These are phyloP conservation scores for Cordyceps sp. DNA, from an alignment of 2,329 filamentous ascomycete species.

Conservation along the genomic window DNA sequence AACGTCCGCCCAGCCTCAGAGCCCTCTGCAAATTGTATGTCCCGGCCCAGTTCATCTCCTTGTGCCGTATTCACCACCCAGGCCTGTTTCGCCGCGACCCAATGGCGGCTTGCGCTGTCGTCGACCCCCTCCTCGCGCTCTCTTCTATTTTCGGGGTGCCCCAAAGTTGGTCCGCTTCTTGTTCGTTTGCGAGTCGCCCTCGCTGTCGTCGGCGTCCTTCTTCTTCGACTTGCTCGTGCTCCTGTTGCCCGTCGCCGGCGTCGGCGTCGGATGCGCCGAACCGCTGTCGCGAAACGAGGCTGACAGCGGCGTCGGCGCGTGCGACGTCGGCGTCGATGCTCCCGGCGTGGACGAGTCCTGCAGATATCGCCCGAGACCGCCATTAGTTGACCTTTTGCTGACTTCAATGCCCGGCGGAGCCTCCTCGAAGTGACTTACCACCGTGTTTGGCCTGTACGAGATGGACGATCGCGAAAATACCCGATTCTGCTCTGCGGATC, in stretches of 20 bases:
- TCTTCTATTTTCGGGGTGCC: slow-evolving; percentile 28
- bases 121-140: background rate
- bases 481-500: slow-evolving; percentile 51
- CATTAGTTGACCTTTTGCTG: too few species aligned
- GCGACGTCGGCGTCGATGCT: slow-evolving; percentile 23
- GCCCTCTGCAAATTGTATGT: too few species aligned
- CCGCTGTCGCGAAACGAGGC: slow-evolving; percentile 32
- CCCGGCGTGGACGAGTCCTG: slow-evolving; percentile 26
- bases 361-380: background rate
- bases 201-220: slow-evolving; percentile 38
- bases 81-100: too few species aligned
- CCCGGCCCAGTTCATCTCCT: too few species aligned
- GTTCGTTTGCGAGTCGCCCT: slow-evolving; percentile 33
- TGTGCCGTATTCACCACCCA: too few species aligned
- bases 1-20: too few species aligned
- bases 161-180: slow-evolving; percentile 45
- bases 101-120: too few species aligned
- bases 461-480: slow-evolving; percentile 56
- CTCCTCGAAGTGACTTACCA: slow-evolving; percentile 11
- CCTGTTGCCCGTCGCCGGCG: slow-evolving; percentile 29
- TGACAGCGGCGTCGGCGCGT: slow-evolving; percentile 37
- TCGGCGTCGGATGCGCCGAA: slow-evolving; percentile 38
- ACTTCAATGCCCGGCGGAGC: background rate
- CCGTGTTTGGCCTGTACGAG: slow-evolving; percentile 33
- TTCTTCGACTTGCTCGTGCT: slow-evolving; percentile 34